A percentile compares a stretch with the other conserved stretches of the same genome.
phyloP scores from a whole-genome alignment of 495 filamentous ascomycete genomes.

The Aspergillus indologenus region DNA sequence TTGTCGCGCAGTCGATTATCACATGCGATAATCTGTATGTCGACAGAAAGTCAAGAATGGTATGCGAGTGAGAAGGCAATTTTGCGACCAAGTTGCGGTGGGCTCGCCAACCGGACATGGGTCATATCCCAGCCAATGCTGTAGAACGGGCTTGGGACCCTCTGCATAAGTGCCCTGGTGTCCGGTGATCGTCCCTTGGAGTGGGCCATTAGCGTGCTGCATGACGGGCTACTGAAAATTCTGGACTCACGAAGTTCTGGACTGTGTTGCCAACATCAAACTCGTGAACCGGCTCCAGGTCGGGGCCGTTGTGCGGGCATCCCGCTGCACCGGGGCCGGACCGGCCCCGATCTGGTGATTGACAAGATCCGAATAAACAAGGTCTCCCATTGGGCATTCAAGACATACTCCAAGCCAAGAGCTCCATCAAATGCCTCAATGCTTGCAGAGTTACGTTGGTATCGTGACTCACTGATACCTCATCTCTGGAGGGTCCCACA shows the following conservation, averaged over 20 bases:
- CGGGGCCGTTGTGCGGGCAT: slow-evolving; percentile 21
- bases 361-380: slow-evolving; percentile 1
- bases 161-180: neutral
- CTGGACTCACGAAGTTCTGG: neutral
- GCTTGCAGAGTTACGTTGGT: neutral
- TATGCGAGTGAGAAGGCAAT: neutral
- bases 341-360: slow-evolving; percentile 24
- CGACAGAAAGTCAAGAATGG: neutral
- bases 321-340: slow-evolving; percentile 26
- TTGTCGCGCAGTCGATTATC: neutral
- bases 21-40: neutral
- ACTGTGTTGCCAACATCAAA: neutral
- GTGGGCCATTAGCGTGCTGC: neutral
- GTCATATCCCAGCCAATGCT: neutral
- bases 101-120: neutral
- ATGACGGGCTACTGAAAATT: neutral
- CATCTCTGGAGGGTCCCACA: neutral
- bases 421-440: neutral
- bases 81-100: neutral
- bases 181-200: neutral
- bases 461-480: neutral
- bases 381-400: slow-evolving; percentile 10
- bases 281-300: slow-evolving; percentile 22
- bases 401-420: neutral
- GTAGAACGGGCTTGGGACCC: neutral